phyloP scores from a whole-genome alignment of 1,284 basidiomycete genomes.

The Heterobasidion occidentale region DNA sequence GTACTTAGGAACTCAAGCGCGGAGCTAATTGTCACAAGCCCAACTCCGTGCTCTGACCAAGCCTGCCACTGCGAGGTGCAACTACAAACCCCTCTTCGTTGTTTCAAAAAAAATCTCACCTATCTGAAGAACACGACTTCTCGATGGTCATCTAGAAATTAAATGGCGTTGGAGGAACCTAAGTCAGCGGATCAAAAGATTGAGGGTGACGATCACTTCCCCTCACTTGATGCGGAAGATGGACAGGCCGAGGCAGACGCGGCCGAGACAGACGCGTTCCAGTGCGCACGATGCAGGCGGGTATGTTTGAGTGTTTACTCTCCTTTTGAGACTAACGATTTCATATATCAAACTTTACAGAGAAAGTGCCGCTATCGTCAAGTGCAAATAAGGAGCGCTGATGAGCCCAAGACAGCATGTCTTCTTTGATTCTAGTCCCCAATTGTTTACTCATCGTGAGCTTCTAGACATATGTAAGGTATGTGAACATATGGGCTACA shows the following conservation, averaged over 20 bases:
- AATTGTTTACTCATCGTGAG: constrained; percentile 11
- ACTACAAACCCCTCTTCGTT: constrained; percentile 1
- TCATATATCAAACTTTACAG: constrained; percentile 25
- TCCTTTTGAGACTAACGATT: neutral
- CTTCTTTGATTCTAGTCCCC: neutral
- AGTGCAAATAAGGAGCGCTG: constrained; percentile 90
- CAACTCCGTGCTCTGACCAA: too few relatives aligned
- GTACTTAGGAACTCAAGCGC: too few relatives aligned
- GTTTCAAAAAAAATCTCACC: neutral
- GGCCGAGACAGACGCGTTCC: constrained; percentile 76
- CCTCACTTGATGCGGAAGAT: constrained; percentile 85
- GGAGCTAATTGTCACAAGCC: too few relatives aligned
- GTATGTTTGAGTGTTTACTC: constrained; percentile 22
- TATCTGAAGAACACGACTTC: neutral
- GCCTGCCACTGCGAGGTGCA: constrained; percentile 34
- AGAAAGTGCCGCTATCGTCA: constrained; percentile 90
- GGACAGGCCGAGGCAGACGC: constrained; percentile 73
- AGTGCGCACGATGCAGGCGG: constrained; percentile 91
- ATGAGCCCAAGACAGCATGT: constrained; percentile 94
- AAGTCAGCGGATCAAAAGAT: constrained; percentile 80
- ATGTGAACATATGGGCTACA: constrained; percentile 7
- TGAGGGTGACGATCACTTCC: constrained; percentile 84
- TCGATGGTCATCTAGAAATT: constrained; percentile 45
- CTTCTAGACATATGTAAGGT: constrained; percentile 28
- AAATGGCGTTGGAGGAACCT: constrained; percentile 89